phyloP scores from a whole-genome alignment of 208 protist genomes.

The Wallacemonas sp. region DNA sequence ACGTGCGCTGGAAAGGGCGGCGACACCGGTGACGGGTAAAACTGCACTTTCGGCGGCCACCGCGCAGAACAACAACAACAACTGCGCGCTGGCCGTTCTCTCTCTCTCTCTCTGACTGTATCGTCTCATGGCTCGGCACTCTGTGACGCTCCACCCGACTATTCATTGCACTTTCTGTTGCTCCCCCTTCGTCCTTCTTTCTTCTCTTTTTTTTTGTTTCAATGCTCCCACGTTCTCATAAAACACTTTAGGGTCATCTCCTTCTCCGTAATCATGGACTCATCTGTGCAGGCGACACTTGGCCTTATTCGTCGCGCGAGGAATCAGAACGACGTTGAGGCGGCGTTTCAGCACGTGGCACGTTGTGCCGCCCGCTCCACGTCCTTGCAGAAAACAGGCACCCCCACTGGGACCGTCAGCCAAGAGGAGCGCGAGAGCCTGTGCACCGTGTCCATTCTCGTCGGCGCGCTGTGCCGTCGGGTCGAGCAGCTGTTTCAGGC shows the following conservation, averaged over 20 bases:
- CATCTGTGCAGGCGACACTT: not conserved
- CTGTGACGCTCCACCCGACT: no score
- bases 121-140: no score
- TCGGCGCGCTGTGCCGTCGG: constrained; percentile 38
- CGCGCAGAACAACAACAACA: no score
- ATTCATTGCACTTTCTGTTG: no score
- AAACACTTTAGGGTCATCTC: not conserved
- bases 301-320: not conserved
- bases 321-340: not conserved
- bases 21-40: no score
- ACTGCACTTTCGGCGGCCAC: no score
- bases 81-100: no score
- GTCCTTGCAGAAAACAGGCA: not conserved
- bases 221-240: not conserved
- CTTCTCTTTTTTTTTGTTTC: constrained; percentile 1
- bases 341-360: not conserved
- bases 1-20: no score
- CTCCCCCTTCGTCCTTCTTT: no score
- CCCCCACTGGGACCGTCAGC: not conserved
- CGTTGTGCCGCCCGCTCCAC: not conserved
- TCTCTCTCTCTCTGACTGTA: no score
- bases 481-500: constrained; percentile 24
- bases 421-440: not conserved
- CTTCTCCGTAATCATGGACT: not conserved
- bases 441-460: constrained; percentile 20